A percentile compares a stretch with the other conserved stretches of the same genome.
phyloP scores from a whole-genome alignment of 202 grass and related monocot species.

The Brachypodium distachyon region DNA sequence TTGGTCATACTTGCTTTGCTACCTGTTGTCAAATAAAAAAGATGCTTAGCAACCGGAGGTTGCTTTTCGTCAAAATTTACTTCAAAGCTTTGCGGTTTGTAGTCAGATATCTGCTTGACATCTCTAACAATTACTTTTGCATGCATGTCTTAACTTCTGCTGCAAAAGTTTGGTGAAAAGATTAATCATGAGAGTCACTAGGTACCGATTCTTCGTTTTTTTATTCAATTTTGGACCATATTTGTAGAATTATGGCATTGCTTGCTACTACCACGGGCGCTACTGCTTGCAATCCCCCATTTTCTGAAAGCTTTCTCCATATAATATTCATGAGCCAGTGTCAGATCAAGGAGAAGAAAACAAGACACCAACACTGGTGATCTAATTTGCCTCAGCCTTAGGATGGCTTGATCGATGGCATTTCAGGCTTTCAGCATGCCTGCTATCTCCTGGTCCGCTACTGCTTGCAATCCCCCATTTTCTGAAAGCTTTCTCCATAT shows the following conservation, averaged over 20 bases:
- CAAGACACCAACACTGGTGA: not conserved
- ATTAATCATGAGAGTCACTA: not conserved
- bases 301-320: not conserved
- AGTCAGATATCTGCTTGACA: not conserved
- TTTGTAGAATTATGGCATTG: not conserved
- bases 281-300: not conserved
- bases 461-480: not conserved
- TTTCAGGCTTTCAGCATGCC: too few relatives aligned
- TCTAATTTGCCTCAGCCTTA: constrained; percentile 9
- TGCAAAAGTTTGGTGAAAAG: constrained; percentile 38
- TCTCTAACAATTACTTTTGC: not conserved
- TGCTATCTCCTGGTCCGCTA: too few relatives aligned
- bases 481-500: not conserved
- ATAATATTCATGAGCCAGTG: not conserved
- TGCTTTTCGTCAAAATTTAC: not conserved
- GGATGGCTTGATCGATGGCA: too few relatives aligned
- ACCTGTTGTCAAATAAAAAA: too few relatives aligned
- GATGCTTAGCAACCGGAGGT: not conserved
- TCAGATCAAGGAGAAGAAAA: not conserved
- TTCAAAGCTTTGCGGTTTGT: not conserved
- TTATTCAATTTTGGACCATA: not conserved
- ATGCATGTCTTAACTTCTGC: not conserved
- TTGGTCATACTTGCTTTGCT: too few relatives aligned
- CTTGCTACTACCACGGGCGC: not conserved
- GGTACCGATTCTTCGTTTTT: not conserved